These are phyloP conservation scores for Petrea volubilis DNA, from an alignment of 257 asterid species.

Conservation along the genomic window DNA sequence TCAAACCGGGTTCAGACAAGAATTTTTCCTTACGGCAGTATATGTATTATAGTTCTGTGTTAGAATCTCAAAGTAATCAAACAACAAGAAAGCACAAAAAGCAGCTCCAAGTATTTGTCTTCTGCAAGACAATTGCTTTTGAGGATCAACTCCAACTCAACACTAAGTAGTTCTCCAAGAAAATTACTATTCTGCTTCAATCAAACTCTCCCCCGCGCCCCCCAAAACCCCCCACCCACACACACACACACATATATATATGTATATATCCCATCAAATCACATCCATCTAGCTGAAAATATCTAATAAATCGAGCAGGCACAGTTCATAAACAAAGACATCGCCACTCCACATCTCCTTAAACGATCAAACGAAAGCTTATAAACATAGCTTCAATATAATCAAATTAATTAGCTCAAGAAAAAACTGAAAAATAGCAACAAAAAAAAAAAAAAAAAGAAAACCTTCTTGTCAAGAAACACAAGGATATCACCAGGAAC, in stretches of 20 bases:
- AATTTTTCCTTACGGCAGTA: background rate
- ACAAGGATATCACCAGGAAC: slow-evolving; percentile 61
- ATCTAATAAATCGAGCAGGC: background rate
- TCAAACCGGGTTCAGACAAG: background rate
- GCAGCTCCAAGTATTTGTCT: background rate
- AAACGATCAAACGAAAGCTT: background rate
- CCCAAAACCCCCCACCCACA: no score
- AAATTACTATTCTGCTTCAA: background rate
- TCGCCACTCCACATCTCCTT: background rate
- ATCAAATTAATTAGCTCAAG: background rate
- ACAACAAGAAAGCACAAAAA: background rate
- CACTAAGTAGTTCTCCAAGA: background rate
- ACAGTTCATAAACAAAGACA: background rate
- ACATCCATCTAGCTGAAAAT: background rate
- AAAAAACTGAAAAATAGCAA: background rate
- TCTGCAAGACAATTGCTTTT: no score
- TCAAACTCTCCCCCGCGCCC: background rate
- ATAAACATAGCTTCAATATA: background rate
- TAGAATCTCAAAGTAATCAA: background rate
- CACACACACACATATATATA: no score
- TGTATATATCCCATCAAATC: background rate
- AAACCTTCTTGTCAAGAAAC: slow-evolving; percentile 66
- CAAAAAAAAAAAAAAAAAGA: background rate
- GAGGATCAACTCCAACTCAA: no score
- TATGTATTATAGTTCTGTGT: background rate